phyloP scores from a whole-genome alignment of 208 protist genomes.

The Leishmania mexicana region DNA sequence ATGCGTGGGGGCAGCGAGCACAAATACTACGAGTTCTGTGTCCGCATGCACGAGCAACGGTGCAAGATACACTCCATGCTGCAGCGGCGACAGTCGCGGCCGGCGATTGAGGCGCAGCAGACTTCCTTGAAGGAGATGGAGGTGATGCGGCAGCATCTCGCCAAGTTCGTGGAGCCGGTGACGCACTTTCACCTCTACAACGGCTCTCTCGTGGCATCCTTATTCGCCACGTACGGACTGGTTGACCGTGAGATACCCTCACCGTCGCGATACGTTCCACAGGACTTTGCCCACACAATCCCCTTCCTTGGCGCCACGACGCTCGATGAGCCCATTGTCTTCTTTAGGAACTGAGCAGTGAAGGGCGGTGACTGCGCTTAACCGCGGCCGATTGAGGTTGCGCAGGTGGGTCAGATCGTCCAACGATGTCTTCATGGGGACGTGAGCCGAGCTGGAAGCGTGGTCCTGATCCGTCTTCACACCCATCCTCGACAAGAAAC shows the following conservation, averaged over 20 bases:
- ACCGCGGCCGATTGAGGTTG: background rate
- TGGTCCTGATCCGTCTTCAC: background rate
- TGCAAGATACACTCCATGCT: constrained; percentile 66
- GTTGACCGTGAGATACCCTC: constrained; percentile 67
- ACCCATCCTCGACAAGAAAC: constrained; percentile 8
- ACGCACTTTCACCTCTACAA: constrained; percentile 74
- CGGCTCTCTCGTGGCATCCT: constrained; percentile 81
- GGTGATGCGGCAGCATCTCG: constrained; percentile 68
- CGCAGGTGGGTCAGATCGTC: background rate
- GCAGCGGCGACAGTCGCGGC: constrained; percentile 34
- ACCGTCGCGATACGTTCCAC: constrained; percentile 81
- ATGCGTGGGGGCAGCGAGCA: constrained; percentile 62
- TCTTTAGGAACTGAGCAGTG: constrained; percentile 69
- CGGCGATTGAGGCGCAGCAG: constrained; percentile 61
- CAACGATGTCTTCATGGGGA: background rate
- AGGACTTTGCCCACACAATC: constrained; percentile 85
- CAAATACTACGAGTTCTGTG: constrained; percentile 78
- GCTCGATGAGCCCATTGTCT: constrained; percentile 80
- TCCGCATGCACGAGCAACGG: constrained; percentile 72
- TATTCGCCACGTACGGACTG: constrained; percentile 76
- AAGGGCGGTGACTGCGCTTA: background rate
- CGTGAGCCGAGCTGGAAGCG: background rate
- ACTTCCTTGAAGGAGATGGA: constrained; percentile 74
- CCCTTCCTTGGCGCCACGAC: constrained; percentile 69
- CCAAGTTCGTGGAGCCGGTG: constrained; percentile 36